Base-by-base conservation (phyloP, 768 basidiomycete species). In the Tulasnella sp. region DNA sequence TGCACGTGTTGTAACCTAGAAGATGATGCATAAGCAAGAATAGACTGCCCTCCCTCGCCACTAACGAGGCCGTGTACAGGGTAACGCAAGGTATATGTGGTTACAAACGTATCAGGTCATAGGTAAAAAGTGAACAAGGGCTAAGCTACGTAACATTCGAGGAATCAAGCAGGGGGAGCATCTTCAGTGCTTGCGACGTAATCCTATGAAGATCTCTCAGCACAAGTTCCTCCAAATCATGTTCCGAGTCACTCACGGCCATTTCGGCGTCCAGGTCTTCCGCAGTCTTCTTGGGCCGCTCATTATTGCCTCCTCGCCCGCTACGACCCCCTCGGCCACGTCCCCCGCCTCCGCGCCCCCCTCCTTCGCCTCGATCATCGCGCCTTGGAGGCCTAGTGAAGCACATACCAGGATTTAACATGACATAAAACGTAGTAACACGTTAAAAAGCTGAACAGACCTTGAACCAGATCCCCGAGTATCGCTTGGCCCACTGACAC, bases 241-340 rank as follows among this genome's bases (percentile, higher is more conserved):
- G 21, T 38, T 3, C 41, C 47, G 2, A 19, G 1, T 7, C 4
- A 70, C 82, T 42, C 61, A 95, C 95, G 81, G 87, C 88, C 95
- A 98, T 98, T 77, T 98, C 95, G 8, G 94, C 92, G 70, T 98
- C 95, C 47, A 98, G 80, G 69, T 94, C 90, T 34, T 89, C 95
- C 2, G 77, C 89, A 19, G 82, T 82, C 77, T 58, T 58, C 59
- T 77, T 74, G 2, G 86, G 81, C 64, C 91, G 76, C 56, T 87
- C 83, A 47, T 58, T 42, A 24, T 42, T 32, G 24, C 63, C 51
- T 19, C 66, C 68, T 53, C 66, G 58, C 66, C 79, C 80, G 66
- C 79, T 76, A 10, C 51, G 27, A 4, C 34, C 34, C 43, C 70
- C 70, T 29, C 73, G 70, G 34, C 34, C 34, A 15, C 15, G 34